These are phyloP conservation scores for Exidia glandulosa DNA, from an alignment of 768 basidiomycete genomes.

Conservation along the genomic window DNA sequence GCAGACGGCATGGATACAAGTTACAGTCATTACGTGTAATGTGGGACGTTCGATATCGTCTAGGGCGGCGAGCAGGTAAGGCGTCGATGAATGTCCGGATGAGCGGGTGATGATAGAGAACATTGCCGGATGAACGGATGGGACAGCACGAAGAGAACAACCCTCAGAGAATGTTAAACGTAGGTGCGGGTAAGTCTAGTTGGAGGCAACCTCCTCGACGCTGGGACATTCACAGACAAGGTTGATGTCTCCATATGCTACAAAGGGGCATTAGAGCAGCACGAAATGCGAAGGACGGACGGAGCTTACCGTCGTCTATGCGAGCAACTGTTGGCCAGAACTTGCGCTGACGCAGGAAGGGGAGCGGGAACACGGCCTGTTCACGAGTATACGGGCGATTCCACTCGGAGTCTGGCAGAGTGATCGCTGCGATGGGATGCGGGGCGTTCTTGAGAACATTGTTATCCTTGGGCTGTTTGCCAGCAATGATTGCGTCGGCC, in stretches of 20 bases:
- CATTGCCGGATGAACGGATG: not conserved
- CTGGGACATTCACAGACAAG: constrained; percentile 80
- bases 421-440: constrained; percentile 70
- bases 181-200: not conserved
- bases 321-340: constrained; percentile 94
- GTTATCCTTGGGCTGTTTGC: constrained; percentile 82
- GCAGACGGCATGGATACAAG: too few relatives aligned
- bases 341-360: constrained; percentile 77
- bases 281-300: not conserved
- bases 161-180: too few relatives aligned
- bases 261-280: constrained; percentile 6
- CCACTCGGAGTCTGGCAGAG: constrained; percentile 72
- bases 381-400: constrained; percentile 85
- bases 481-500: constrained; percentile 75
- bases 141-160: too few relatives aligned
- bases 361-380: constrained; percentile 81
- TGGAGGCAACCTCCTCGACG: constrained; percentile 61
- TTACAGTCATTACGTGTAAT: too few relatives aligned
- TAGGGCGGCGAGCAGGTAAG: not conserved
- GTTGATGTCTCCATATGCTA: constrained; percentile 89
- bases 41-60: not conserved
- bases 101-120: not conserved
- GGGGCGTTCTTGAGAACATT: constrained; percentile 93
- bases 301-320: constrained; percentile 76
- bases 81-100: not conserved